Evolutionary conservation across 1,284 basidiomycete genomes (phyloP).

Genomic region (Leccinum subrobustum): DNA sequence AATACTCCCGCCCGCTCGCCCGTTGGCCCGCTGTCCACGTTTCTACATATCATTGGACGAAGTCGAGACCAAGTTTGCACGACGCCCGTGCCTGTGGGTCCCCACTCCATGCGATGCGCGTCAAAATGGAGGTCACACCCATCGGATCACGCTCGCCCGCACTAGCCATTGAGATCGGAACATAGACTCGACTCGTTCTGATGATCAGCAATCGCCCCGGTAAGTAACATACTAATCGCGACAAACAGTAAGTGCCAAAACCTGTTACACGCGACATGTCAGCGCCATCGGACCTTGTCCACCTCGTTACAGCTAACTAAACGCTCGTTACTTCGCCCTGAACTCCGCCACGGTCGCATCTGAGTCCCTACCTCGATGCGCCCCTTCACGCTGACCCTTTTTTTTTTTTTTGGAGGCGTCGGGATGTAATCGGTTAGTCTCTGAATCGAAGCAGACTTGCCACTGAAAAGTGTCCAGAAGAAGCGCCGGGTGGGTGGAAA

Average conservation of each 20-base stretch:
- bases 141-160: neutral
- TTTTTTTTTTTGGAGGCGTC: neutral
- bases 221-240: neutral
- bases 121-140: neutral
- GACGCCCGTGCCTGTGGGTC: neutral
- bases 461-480: neutral
- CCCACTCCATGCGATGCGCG: neutral
- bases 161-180: neutral
- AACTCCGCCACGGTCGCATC: neutral
- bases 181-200: neutral
- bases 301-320: neutral
- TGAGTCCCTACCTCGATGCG: neutral
- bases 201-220: neutral
- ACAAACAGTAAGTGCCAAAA: neutral
- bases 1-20: neutral
- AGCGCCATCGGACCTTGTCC: neutral
- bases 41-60: neutral
- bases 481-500: neutral
- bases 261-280: neutral
- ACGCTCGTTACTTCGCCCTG: neutral
- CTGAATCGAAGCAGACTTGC: neutral
- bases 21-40: neutral
- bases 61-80: neutral
- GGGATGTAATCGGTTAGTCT: neutral
- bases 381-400: neutral